Base-by-base conservation (phyloP, 2,329 filamentous ascomycete genomes). In the Neopestalotiopsis clavispora region DNA sequence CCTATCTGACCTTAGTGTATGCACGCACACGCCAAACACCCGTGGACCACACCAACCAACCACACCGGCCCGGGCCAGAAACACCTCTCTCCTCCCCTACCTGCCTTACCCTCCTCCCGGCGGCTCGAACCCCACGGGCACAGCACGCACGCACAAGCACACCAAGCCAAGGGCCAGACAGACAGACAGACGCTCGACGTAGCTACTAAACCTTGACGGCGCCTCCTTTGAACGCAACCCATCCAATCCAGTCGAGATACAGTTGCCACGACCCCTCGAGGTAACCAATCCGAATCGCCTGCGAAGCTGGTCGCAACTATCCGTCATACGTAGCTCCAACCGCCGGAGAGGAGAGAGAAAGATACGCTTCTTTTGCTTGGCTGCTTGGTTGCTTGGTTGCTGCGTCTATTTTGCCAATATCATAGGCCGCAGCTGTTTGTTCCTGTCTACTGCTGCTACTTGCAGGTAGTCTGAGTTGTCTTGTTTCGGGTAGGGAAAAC, bases 181-280 rank as follows among this genome's bases (percentile, higher is more conserved):
- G 34, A 38, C 34, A 38, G 10, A 38, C 34, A 38, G 34, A 38
- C 32, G 23, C 65, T 67, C 52, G 32, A 56, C 65, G 42, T 23
- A 32, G 45, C 20, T n/a, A 40, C 65, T 67, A 67, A 67, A 67
- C 65, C 52, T 67, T 59, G 65, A 60, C 65, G 65, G 56, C 65
- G 65, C 65, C 65, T 60, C 56, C 40, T 67, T 32, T 34, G 34
- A 60, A 38, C 34, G 45, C 45, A 52, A 17, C 65, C 38, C 52
- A 61, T 45, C 40, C 58, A 40, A 63, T 67, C 66, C 66, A 67
- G 56, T 67, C 38, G 58, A 67, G 20, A 67, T 38, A 38, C 17
- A 67, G 40, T 67, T 45, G 66, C 66, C 66, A 67, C 66, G 40
- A 67, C 58, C 23, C 23, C 58, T 52, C 13, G 30, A 45, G 52